These are phyloP conservation scores for Aureobasidium melanogenum DNA, from an alignment of 2,329 filamentous ascomycete species.

Conservation along the genomic window DNA sequence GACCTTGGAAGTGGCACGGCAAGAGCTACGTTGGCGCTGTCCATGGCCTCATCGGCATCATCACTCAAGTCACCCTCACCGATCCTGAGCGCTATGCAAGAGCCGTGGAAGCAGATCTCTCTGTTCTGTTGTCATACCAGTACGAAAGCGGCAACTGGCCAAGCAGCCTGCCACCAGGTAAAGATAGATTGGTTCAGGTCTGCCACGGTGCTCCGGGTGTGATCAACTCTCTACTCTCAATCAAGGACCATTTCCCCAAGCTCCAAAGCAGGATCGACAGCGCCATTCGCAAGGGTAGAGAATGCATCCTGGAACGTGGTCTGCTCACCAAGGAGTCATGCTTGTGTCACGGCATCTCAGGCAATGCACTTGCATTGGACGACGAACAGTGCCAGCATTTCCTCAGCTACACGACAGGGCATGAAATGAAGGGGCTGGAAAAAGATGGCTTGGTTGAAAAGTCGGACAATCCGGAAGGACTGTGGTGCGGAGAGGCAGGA, in stretches of 20 bases:
- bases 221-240: conserved; percentile 47
- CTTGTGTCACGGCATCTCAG: conserved; percentile 55
- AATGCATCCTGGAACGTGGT: conserved; percentile 48
- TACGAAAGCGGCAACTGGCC: conserved; percentile 56
- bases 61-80: conserved; percentile 59
- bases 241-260: conserved; percentile 48
- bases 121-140: conserved; percentile 51
- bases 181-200: conserved; percentile 50
- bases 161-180: conserved; percentile 42
- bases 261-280: conserved; percentile 45
- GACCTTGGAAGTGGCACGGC: conserved; percentile 57
- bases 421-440: conserved; percentile 46
- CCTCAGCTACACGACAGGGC: conserved; percentile 47
- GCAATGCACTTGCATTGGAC: conserved; percentile 52
- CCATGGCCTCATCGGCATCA: conserved; percentile 60
- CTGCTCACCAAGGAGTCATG: conserved; percentile 56
- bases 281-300: conserved; percentile 43
- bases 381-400: conserved; percentile 48
- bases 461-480: conserved; percentile 39
- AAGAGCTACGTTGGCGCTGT: conserved; percentile 57
- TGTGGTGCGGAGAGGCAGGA: conserved; percentile 38
- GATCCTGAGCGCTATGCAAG: conserved; percentile 46
- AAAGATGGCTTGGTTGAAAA: conserved; percentile 44
- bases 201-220: conserved; percentile 61
- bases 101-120: conserved; percentile 45